Conservation (phyloP, 2,329 filamentous ascomycete species). For the Hortaea werneckii region DNA sequence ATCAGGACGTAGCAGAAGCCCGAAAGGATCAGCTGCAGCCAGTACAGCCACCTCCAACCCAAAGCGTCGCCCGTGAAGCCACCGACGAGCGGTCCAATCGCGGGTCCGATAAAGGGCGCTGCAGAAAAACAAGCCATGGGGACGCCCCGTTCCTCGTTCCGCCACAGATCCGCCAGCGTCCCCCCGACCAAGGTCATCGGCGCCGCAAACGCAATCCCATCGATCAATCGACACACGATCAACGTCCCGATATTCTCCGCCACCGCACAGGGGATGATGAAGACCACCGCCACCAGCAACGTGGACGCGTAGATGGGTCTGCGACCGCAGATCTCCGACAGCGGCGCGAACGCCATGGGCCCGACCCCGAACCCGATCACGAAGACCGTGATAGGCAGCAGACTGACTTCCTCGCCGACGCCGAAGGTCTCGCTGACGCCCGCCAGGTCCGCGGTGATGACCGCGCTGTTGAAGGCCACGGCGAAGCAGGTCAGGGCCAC, state of each 20-base stretch:
- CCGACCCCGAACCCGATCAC: slow-evolving; percentile 22
- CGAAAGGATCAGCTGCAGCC: slow-evolving; percentile 71
- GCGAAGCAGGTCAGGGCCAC: slow-evolving; percentile 51
- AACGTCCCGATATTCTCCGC: slow-evolving; percentile 46
- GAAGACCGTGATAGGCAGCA: slow-evolving; percentile 50
- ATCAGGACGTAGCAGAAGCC: slow-evolving; percentile 63
- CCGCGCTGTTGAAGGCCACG: slow-evolving; percentile 49
- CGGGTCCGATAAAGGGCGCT: slow-evolving; percentile 22
- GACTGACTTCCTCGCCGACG: slow-evolving; percentile 61
- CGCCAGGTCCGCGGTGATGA: slow-evolving; percentile 66
- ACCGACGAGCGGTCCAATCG: slow-evolving; percentile 48
- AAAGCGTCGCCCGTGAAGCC: slow-evolving; percentile 60
- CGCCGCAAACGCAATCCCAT: slow-evolving; percentile 43
- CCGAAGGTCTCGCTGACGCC: slow-evolving; percentile 55
- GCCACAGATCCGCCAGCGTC: slow-evolving; percentile 20
- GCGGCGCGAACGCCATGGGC: slow-evolving; percentile 37
- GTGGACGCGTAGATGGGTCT: slow-evolving; percentile 42
- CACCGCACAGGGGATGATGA: slow-evolving; percentile 48
- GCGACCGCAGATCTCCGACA: slow-evolving; percentile 50
- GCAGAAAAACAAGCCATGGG: slow-evolving; percentile 23
- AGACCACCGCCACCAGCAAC: slow-evolving; percentile 42
- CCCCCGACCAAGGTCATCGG: slow-evolving; percentile 38
- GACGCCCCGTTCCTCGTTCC: slow-evolving; percentile 21
- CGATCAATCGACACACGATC: slow-evolving; percentile 45
- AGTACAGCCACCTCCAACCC: slow-evolving; percentile 51